Evolutionary conservation across 176 grass and related monocot genomes (phyloP).

Genomic region (Tillandsia leiboldiana): DNA sequence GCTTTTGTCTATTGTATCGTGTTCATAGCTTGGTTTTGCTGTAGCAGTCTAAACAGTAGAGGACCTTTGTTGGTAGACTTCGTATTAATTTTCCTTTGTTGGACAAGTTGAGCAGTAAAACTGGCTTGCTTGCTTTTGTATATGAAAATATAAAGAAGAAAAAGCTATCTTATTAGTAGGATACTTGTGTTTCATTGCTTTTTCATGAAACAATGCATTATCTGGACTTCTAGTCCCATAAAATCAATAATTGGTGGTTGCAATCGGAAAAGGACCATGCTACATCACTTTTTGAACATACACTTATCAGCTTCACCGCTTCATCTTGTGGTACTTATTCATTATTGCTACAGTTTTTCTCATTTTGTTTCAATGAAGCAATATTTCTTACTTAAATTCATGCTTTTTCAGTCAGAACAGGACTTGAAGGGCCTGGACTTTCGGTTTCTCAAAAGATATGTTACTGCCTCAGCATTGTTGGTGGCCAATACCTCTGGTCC

Average conservation of each 20-base stretch:
- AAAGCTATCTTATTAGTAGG: no score
- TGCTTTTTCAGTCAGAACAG: constrained; percentile 67
- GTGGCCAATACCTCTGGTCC: constrained; percentile 79
- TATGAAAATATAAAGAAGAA: background rate
- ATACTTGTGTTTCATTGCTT: no score
- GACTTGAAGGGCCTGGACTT: constrained; percentile 81
- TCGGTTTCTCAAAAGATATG: constrained; percentile 84
- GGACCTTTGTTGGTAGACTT: background rate
- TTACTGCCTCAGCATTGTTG: constrained; percentile 76
- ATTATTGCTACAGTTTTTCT: background rate
- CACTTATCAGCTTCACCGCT: no score
- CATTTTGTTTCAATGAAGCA: background rate
- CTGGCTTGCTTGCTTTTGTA: background rate
- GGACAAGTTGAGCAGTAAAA: no score
- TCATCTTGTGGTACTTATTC: no score
- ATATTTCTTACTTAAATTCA: constrained; percentile 8
- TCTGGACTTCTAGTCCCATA: no score
- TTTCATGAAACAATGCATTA: no score
- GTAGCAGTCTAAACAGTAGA: background rate
- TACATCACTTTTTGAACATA: no score
- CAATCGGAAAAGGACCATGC: no score
- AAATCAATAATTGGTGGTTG: no score
- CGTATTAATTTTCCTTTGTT: background rate
- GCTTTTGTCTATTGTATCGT: background rate
- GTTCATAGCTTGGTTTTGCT: background rate